Percentiles rank a stretch among this genome's conserved stretches.
Conservation (phyloP, 257 asterid genomes). For the Anisodus acutangulus region DNA sequence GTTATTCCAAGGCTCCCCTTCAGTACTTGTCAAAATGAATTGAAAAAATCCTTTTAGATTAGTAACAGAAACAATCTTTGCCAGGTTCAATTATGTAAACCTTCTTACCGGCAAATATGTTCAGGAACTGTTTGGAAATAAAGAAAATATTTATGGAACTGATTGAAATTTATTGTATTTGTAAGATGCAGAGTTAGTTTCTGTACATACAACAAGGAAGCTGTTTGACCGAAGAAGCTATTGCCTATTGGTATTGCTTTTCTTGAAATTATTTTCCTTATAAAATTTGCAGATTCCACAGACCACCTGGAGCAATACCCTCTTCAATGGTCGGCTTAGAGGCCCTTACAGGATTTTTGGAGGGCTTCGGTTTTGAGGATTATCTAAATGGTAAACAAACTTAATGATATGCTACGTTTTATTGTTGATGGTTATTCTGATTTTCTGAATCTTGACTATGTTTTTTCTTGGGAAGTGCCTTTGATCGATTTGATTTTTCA, state of each 20-base stretch:
- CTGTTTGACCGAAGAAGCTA: constrained; percentile 20
- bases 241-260: background rate
- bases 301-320: constrained; percentile 80
- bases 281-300: constrained; percentile 63
- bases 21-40: no score
- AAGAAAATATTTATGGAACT: no score
- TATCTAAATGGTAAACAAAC: constrained; percentile 68
- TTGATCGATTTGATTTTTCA: background rate
- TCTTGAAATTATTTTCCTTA: constrained; percentile 22
- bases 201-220: constrained; percentile 41
- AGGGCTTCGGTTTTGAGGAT: constrained; percentile 73
- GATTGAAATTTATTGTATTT: no score
- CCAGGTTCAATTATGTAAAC: no score
- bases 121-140: no score
- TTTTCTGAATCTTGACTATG: background rate
- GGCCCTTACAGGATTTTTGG: constrained; percentile 72
- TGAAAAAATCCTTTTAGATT: no score
- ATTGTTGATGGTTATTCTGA: background rate
- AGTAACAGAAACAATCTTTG: no score
- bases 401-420: background rate
- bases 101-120: no score
- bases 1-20: no score
- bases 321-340: constrained; percentile 81
- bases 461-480: background rate
- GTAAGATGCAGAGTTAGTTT: constrained; percentile 44